Percentiles rank a stretch among this genome's conserved stretches.
phyloP scores from a whole-genome alignment of 345 rosid genomes.

The Heritiera fomes region DNA sequence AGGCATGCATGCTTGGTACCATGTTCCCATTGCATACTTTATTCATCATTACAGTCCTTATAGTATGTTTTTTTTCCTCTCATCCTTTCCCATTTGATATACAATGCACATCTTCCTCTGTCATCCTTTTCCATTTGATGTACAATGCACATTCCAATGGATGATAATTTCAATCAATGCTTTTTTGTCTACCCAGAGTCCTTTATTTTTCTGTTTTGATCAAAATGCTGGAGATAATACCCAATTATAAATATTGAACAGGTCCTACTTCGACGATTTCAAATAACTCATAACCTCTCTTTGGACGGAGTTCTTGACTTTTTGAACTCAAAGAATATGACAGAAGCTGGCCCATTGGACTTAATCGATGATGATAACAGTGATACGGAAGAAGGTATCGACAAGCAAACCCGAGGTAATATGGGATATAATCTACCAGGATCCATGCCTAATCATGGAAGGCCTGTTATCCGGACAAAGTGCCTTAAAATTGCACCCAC shows the following conservation, averaged over 20 bases:
- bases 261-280: conserved; percentile 85
- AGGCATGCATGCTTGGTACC: not conserved
- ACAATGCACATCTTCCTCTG: not conserved
- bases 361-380: conserved; percentile 82
- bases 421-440: conserved; percentile 90
- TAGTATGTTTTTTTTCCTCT: not conserved
- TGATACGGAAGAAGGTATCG: conserved; percentile 83
- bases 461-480: conserved; percentile 78
- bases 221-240: not conserved
- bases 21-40: not conserved
- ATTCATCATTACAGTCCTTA: not conserved
- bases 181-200: not conserved
- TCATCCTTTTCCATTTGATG: not conserved
- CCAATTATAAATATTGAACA: conserved; percentile 25
- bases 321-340: conserved; percentile 90
- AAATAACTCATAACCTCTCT: conserved; percentile 82
- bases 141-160: not conserved
- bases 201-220: not conserved
- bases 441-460: conserved; percentile 76
- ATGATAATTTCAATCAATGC: not conserved
- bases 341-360: conserved; percentile 93
- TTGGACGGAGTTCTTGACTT: conserved; percentile 96
- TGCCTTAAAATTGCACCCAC: conserved; percentile 91
- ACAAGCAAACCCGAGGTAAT: conserved; percentile 69
- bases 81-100: not conserved